phyloP scores from a whole-genome alignment of 805 yeast species.

The Candida verbasci region DNA sequence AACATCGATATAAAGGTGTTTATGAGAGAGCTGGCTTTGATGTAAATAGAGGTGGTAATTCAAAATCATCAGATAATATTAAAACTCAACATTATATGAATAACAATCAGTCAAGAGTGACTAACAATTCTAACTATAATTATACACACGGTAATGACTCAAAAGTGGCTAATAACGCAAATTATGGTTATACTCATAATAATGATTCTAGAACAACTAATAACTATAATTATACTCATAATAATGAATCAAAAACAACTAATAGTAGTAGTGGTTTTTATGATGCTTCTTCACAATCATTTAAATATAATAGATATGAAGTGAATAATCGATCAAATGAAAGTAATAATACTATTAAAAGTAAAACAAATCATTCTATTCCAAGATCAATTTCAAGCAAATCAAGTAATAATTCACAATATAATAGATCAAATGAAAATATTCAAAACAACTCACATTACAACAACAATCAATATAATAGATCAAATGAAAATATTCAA shows the following conservation, averaged over 20 bases:
- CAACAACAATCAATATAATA: too few species aligned
- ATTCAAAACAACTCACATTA: too few species aligned
- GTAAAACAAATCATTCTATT: too few species aligned
- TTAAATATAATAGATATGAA: not conserved
- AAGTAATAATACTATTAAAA: not conserved
- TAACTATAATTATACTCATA: not conserved
- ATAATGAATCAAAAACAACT: not conserved
- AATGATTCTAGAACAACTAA: not conserved
- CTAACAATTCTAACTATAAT: too few species aligned
- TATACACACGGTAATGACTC: too few species aligned
- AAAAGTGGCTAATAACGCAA: too few species aligned
- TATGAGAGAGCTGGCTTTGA: conserved; percentile 84
- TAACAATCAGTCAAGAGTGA: too few species aligned
- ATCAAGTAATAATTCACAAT: too few species aligned
- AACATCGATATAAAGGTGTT: conserved; percentile 60
- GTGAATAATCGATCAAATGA: not conserved
- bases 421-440: too few species aligned
- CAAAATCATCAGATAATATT: not conserved
- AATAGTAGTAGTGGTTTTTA: not conserved
- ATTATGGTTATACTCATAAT: not conserved
- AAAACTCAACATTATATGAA: too few species aligned
- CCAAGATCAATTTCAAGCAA: too few species aligned
- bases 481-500: too few species aligned
- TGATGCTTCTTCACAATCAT: not conserved
- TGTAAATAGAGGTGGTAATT: conserved; percentile 18